phyloP scores from a whole-genome alignment of 306 rosid genomes.

The Quercus robur region DNA sequence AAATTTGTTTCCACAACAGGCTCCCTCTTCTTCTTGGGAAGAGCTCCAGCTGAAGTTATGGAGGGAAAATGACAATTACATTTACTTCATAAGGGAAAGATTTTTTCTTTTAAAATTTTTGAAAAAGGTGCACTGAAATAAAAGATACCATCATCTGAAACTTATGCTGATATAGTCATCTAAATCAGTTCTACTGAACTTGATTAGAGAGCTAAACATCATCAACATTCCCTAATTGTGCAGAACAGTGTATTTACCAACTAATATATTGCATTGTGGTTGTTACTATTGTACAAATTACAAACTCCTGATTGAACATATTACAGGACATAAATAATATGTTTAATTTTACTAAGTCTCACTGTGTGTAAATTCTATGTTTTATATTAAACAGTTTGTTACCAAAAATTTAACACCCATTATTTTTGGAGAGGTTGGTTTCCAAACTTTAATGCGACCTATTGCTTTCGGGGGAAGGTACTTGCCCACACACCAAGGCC shows the following conservation, averaged over 20 bases:
- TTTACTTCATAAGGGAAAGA: not conserved
- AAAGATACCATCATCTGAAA: not conserved
- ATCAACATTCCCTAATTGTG: not conserved
- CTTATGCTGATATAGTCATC: not conserved
- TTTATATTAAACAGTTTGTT: too few species aligned
- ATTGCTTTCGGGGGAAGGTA: too few species aligned
- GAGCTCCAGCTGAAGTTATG: slow-evolving; percentile 46
- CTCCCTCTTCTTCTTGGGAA: slow-evolving; percentile 56
- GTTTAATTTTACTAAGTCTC: too few species aligned
- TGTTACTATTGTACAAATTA: not conserved
- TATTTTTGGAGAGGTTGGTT: too few species aligned
- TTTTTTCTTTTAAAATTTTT: too few species aligned
- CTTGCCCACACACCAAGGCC: too few species aligned
- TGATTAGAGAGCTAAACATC: not conserved
- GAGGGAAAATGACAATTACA: slow-evolving; percentile 22
- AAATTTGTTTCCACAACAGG: slow-evolving; percentile 33
- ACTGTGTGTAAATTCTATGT: too few species aligned
- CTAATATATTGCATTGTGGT: not conserved
- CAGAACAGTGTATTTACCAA: not conserved
- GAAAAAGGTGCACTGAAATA: not conserved
- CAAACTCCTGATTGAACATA: not conserved
- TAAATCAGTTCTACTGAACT: not conserved
- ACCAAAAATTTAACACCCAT: too few species aligned
- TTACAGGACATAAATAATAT: not conserved
- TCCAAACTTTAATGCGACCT: too few species aligned